Percentiles rank a stretch among this genome's conserved stretches.
Evolutionary conservation across 306 rosid genomes (phyloP).

Genomic region (Cucurbita moschata): DNA sequence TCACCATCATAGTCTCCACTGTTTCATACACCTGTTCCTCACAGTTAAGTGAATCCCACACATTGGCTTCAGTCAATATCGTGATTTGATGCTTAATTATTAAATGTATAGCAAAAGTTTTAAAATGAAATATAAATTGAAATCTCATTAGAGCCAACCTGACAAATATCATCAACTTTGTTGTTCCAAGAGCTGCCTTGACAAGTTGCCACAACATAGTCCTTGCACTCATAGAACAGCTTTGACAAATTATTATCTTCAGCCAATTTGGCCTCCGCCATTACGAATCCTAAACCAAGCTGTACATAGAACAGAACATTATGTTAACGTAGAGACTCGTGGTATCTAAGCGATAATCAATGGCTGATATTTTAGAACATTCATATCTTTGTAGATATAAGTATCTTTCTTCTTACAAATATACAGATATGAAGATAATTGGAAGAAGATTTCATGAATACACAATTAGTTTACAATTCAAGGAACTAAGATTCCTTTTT

Average conservation of each 20-base stretch:
- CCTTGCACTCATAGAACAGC: conserved; percentile 85
- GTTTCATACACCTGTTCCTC: conserved; percentile 66
- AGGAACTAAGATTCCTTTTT: not conserved
- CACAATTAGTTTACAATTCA: not conserved
- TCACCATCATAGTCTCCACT: conserved; percentile 60
- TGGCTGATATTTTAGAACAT: not conserved
- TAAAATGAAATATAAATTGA: not conserved
- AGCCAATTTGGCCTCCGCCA: conserved; percentile 54
- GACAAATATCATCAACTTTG: conserved; percentile 70
- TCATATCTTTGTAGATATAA: not conserved
- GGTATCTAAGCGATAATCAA: not conserved
- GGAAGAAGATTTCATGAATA: not conserved
- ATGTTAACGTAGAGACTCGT: conserved; percentile 19
- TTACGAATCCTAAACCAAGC: conserved; percentile 79
- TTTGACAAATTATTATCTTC: conserved; percentile 51
- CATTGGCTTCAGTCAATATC: not conserved
- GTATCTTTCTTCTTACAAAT: not conserved
- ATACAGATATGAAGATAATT: not conserved
- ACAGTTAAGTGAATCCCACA: not conserved
- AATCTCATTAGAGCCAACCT: conserved; percentile 34
- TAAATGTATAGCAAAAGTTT: not conserved
- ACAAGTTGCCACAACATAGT: conserved; percentile 40
- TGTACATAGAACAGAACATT: conserved; percentile 25
- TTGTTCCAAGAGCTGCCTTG: conserved; percentile 42
- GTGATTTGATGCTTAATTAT: not conserved